phyloP scores from a whole-genome alignment of 495 filamentous ascomycete genomes.

The Penicillium alfredii region DNA sequence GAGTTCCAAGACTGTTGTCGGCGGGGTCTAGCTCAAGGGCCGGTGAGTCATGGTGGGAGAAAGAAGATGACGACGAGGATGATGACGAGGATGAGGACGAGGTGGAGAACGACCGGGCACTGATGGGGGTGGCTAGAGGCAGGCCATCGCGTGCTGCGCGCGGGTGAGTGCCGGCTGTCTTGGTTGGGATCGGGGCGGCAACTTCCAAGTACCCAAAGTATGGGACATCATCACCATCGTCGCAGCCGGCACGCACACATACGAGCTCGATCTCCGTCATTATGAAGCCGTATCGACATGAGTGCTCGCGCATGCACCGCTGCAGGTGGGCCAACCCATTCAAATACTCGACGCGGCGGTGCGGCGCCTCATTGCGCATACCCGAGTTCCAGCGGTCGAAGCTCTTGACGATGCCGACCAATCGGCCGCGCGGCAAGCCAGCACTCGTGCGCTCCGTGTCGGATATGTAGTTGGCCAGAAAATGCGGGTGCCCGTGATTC shows the following conservation, averaged over 20 bases:
- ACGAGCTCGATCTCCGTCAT: constrained; percentile 92
- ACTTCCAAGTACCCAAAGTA: constrained; percentile 84
- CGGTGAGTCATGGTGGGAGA: constrained; percentile 13
- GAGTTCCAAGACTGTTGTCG: constrained; percentile 30
- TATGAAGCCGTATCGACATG: constrained; percentile 89
- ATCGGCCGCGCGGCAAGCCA: constrained; percentile 66
- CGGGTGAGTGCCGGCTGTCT: constrained; percentile 24
- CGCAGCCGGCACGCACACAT: constrained; percentile 73
- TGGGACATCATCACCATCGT: constrained; percentile 58
- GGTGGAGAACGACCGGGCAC: constrained; percentile 19
- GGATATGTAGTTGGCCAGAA: constrained; percentile 64
- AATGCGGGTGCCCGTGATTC: constrained; percentile 51
- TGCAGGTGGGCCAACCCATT: constrained; percentile 78
- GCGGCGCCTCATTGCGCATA: constrained; percentile 76
- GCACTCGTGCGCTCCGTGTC: constrained; percentile 66
- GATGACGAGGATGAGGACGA: constrained; percentile 18
- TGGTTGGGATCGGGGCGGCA: constrained; percentile 51
- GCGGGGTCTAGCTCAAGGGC: constrained; percentile 6
- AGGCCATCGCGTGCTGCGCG: constrained; percentile 6
- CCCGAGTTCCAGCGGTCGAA: constrained; percentile 92
- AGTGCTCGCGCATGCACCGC: constrained; percentile 84
- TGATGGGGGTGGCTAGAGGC: constrained; percentile 21
- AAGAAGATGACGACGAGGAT: constrained; percentile 12
- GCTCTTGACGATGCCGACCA: constrained; percentile 81
- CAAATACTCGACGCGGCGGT: constrained; percentile 78